phyloP scores from a whole-genome alignment of 768 basidiomycete species.

The Suillus cothurnatus region DNA sequence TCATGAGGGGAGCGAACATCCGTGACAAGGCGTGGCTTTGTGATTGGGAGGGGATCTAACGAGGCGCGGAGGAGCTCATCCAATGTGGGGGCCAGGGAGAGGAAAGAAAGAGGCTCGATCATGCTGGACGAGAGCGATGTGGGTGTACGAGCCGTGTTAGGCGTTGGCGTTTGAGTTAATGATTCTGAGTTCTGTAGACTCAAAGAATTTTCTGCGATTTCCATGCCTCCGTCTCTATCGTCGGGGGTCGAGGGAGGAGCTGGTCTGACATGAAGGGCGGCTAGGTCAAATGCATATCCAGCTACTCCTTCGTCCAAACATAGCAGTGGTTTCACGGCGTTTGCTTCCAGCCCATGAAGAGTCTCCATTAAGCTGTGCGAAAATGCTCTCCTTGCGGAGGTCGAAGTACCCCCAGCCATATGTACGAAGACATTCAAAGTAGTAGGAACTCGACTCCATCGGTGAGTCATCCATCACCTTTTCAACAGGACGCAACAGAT shows the following conservation, averaged over 20 bases:
- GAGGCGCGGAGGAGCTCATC: conserved; percentile 59
- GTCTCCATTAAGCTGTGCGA: conserved; percentile 56
- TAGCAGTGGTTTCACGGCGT: conserved; percentile 49
- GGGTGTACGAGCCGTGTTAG: background rate
- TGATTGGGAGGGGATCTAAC: conserved; percentile 48
- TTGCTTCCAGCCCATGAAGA: conserved; percentile 57
- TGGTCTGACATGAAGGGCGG: conserved; percentile 39
- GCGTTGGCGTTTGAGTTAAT: conserved; percentile 14
- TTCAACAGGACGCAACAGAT: conserved; percentile 44
- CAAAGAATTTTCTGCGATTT: conserved; percentile 13
- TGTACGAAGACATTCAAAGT: conserved; percentile 62
- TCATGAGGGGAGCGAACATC: conserved; percentile 69
- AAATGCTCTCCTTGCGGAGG: conserved; percentile 65
- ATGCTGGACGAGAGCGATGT: conserved; percentile 7
- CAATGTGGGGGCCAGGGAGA: conserved; percentile 19
- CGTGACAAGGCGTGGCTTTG: conserved; percentile 68
- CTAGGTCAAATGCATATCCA: conserved; percentile 75
- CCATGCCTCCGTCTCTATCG: background rate
- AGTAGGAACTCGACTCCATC: background rate
- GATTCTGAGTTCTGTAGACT: conserved; percentile 19
- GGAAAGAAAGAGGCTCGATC: background rate
- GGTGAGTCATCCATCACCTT: background rate
- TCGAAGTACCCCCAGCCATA: conserved; percentile 62
- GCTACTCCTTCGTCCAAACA: conserved; percentile 67
- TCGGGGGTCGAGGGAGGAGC: conserved; percentile 9